Evolutionary conservation across 1,284 basidiomycete species (phyloP).

Genomic region (Ganoderma meredithae): DNA sequence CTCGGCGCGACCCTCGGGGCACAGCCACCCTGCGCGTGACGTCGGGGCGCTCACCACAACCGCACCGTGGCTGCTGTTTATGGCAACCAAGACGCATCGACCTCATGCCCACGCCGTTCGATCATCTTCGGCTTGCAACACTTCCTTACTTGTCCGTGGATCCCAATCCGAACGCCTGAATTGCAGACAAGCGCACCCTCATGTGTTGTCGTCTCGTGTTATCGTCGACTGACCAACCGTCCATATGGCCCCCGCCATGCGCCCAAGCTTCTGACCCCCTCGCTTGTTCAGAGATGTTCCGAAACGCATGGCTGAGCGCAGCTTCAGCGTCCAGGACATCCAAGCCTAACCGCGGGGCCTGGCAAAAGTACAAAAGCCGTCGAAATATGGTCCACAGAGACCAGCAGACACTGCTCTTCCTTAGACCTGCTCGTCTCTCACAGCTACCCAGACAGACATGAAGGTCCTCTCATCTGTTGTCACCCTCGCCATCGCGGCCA

Average conservation of each 20-base stretch:
- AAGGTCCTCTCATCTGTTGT: constrained; percentile 24
- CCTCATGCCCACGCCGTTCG: not conserved
- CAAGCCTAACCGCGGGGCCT: not conserved
- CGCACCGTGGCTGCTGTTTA: not conserved
- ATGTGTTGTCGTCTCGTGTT: constrained; percentile 1
- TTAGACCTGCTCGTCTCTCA: not conserved
- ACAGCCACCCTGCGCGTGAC: constrained; percentile 1
- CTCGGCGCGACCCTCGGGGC: not conserved
- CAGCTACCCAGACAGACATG: constrained; percentile 23
- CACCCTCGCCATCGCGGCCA: constrained; percentile 25
- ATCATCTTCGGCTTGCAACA: not conserved
- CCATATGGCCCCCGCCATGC: constrained; percentile 17
- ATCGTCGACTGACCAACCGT: constrained; percentile 17
- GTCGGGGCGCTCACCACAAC: not conserved
- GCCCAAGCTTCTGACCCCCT: constrained; percentile 14
- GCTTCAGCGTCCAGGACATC: not conserved
- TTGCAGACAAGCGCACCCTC: not conserved
- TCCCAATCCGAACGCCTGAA: not conserved
- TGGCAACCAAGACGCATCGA: not conserved
- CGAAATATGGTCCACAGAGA: not conserved
- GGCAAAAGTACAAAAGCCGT: constrained; percentile 9
- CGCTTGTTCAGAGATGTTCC: constrained; percentile 11
- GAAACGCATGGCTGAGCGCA: constrained; percentile 12
- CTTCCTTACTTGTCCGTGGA: not conserved
- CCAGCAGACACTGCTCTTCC: constrained; percentile 4